Percentiles rank a stretch among this genome's conserved stretches.
These are phyloP conservation scores for Stephania japonica DNA, from an alignment of 164 flowering plant species.

Conservation along the genomic window DNA sequence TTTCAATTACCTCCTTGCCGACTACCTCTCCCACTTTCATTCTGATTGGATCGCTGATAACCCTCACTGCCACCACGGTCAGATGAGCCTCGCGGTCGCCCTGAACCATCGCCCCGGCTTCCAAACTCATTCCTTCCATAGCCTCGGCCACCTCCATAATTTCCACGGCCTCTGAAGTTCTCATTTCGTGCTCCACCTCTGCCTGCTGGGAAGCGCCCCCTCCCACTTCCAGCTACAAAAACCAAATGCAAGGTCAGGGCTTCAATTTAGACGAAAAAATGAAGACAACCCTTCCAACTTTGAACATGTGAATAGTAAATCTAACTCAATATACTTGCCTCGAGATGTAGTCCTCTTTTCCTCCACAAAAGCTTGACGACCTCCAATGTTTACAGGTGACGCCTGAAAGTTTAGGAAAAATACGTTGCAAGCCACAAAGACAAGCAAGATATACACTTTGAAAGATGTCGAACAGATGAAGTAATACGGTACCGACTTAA, in stretches of 20 bases:
- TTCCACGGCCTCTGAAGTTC: slow-evolving; percentile 56
- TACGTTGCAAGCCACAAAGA: neutral
- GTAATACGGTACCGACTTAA: no score
- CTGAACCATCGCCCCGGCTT: slow-evolving; percentile 51
- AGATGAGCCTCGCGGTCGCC: slow-evolving; percentile 35
- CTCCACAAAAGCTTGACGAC: slow-evolving; percentile 52
- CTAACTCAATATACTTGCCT: slow-evolving; percentile 26
- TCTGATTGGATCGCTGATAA: slow-evolving; percentile 46
- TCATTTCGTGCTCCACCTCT: slow-evolving; percentile 56
- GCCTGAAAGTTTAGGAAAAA: slow-evolving; percentile 36
- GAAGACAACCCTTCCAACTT: neutral
- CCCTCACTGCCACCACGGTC: slow-evolving; percentile 44
- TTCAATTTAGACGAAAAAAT: neutral
- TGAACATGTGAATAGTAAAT: neutral
- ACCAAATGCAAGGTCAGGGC: slow-evolving; percentile 3
- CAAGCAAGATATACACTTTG: neutral
- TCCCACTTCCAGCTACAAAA: slow-evolving; percentile 46
- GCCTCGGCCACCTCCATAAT: slow-evolving; percentile 44
- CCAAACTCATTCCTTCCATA: slow-evolving; percentile 59
- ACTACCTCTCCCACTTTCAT: slow-evolving; percentile 46
- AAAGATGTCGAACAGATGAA: neutral
- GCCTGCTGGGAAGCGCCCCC: slow-evolving; percentile 49
- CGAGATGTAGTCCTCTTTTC: slow-evolving; percentile 63
- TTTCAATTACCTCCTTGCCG: slow-evolving; percentile 23
- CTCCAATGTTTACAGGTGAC: slow-evolving; percentile 50